Percentiles rank a stretch among this genome's conserved stretches.
phyloP scores from a whole-genome alignment of 1,139 yeast species.

The Hansenula anomala region DNA sequence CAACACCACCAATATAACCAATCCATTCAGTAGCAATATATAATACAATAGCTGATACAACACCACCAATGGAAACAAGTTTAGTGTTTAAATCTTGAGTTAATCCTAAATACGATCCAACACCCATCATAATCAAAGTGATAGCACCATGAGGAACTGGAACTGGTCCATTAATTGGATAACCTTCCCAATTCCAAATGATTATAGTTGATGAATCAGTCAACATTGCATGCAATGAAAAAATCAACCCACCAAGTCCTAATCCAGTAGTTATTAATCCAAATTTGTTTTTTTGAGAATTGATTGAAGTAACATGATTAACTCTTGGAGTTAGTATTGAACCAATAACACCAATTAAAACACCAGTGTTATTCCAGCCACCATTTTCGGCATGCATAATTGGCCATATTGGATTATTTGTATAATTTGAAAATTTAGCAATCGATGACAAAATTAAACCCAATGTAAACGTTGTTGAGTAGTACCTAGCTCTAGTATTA shows the following conservation, averaged over 20 bases:
- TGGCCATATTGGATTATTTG: conserved; percentile 97
- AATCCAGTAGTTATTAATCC: conserved; percentile 44
- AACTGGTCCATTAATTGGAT: conserved; percentile 79
- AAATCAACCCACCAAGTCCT: conserved; percentile 77
- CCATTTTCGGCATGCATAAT: conserved; percentile 84
- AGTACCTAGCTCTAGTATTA: conserved; percentile 23
- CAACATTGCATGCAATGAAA: conserved; percentile 67
- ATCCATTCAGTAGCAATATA: conserved; percentile 64
- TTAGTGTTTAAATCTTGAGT: conserved; percentile 23
- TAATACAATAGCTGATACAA: conserved; percentile 32
- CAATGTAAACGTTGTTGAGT: conserved; percentile 56
- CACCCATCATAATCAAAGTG: conserved; percentile 52
- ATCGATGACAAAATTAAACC: conserved; percentile 75
- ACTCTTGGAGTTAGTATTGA: conserved; percentile 48
- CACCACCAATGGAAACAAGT: conserved; percentile 11
- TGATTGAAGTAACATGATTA: conserved; percentile 5
- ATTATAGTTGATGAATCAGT: conserved; percentile 83
- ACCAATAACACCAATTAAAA: conserved; percentile 58
- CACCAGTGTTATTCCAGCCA: conserved; percentile 75
- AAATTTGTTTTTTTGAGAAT: conserved; percentile 16
- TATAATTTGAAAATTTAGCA: conserved; percentile 68
- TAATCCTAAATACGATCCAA: conserved; percentile 50
- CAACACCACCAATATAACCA: conserved; percentile 77
- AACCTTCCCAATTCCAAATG: conserved; percentile 95
- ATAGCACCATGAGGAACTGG: conserved; percentile 85